Conservation (phyloP, 768 basidiomycete genomes). For the Holtermanniella nyarrowii region DNA sequence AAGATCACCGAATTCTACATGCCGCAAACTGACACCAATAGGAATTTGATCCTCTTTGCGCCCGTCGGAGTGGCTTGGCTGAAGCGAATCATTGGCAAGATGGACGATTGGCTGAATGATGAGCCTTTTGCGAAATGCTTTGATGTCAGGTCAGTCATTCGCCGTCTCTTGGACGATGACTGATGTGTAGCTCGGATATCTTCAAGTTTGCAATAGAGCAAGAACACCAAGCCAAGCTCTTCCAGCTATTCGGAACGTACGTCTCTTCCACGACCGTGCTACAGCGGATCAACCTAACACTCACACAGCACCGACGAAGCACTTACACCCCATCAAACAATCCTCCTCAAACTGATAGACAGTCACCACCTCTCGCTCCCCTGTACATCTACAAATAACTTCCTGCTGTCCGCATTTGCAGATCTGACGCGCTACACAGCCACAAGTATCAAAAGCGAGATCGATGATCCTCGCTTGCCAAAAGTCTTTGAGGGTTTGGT, state of each 20-base stretch:
- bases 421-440: conserved; percentile 49
- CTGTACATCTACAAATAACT: conserved; percentile 30
- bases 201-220: conserved; percentile 56
- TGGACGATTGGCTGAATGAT: conserved; percentile 60
- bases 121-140: conserved; percentile 42
- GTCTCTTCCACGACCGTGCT: too few species aligned
- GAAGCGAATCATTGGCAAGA: conserved; percentile 57
- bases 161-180: neutral
- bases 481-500: conserved; percentile 70
- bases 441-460: conserved; percentile 9
- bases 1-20: conserved; percentile 7
- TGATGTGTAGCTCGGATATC: too few species aligned
- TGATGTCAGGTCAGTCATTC: conserved; percentile 5
- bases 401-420: conserved; percentile 57
- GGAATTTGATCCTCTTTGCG: conserved; percentile 28
- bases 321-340: conserved; percentile 74
- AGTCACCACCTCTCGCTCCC: conserved; percentile 52
- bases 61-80: conserved; percentile 48
- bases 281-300: too few species aligned
- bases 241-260: conserved; percentile 51
- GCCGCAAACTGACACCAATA: too few species aligned
- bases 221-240: conserved; percentile 53
- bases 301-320: conserved; percentile 59
- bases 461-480: conserved; percentile 57
- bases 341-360: conserved; percentile 76